Evolutionary conservation across 495 filamentous ascomycete genomes (phyloP).

Genomic region (Lichenothelia convexa): DNA sequence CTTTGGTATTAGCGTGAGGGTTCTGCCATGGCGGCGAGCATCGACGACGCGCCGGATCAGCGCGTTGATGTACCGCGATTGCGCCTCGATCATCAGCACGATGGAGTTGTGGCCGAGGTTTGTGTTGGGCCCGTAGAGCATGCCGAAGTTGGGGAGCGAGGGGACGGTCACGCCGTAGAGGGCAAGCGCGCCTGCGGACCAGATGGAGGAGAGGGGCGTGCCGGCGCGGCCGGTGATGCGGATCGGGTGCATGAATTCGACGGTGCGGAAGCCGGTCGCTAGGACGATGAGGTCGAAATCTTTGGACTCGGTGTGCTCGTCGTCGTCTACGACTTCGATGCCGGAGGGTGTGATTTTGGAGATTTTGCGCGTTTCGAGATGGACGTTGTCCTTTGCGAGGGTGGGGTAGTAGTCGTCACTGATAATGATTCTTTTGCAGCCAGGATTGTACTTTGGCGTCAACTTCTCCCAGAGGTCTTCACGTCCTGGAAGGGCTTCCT

Average conservation of each 20-base stretch:
- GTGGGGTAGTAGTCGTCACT: slow-evolving; percentile 36
- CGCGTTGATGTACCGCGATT: slow-evolving; percentile 32
- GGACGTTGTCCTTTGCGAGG: slow-evolving; percentile 25
- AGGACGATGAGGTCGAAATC: slow-evolving; percentile 36
- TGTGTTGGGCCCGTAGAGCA: slow-evolving; percentile 40
- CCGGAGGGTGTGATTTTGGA: slow-evolving; percentile 23
- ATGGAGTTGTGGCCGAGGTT: slow-evolving; percentile 37
- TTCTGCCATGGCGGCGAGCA: slow-evolving; percentile 20
- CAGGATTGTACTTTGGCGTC: slow-evolving; percentile 31
- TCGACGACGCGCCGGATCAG: slow-evolving; percentile 26
- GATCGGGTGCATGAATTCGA: slow-evolving; percentile 38
- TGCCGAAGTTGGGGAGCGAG: slow-evolving; percentile 36
- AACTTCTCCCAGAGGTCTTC: slow-evolving; percentile 31
- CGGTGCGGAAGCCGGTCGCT: slow-evolving; percentile 37
- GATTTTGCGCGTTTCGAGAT: slow-evolving; percentile 31
- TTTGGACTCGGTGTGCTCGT: slow-evolving; percentile 7
- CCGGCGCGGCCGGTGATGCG: slow-evolving; percentile 28
- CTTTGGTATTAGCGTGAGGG: slow-evolving; percentile 24
- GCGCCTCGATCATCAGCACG: slow-evolving; percentile 42
- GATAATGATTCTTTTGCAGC: slow-evolving; percentile 39
- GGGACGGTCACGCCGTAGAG: slow-evolving; percentile 30
- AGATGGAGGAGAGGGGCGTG: slow-evolving; percentile 27
- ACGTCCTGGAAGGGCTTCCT: slow-evolving; percentile 21
- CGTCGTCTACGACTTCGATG: slow-evolving; percentile 24
- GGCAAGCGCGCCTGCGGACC: slow-evolving; percentile 28